Evolutionary conservation across 768 basidiomycete species (phyloP).

Genomic region (Russula compacta): DNA sequence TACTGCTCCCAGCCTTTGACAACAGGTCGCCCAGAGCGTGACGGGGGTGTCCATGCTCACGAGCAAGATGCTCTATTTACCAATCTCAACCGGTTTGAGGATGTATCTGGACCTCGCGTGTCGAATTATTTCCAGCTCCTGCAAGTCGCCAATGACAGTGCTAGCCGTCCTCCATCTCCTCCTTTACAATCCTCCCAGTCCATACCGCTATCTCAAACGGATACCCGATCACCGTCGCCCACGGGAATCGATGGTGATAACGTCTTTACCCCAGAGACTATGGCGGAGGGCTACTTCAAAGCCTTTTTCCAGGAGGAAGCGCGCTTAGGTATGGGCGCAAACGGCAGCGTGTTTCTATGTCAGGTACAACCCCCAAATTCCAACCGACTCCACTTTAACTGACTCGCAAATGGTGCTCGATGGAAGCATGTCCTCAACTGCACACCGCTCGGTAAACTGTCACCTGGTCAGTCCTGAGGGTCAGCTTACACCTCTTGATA

Average conservation of each 20-base stretch:
- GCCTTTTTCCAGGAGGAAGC: constrained; percentile 89
- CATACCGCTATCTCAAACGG: constrained; percentile 23
- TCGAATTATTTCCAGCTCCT: constrained; percentile 78
- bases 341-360: constrained; percentile 83
- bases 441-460: constrained; percentile 62
- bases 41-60: constrained; percentile 25
- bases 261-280: constrained; percentile 56
- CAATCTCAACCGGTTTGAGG: constrained; percentile 15
- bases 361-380: constrained; percentile 42
- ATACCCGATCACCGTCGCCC: constrained; percentile 22
- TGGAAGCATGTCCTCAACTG: constrained; percentile 76
- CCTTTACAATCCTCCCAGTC: constrained; percentile 20
- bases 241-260: not conserved
- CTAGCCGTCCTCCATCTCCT: constrained; percentile 45
- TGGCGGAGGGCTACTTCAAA: constrained; percentile 90
- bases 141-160: constrained; percentile 59
- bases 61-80: constrained; percentile 23
- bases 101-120: constrained; percentile 36
- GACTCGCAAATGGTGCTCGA: not conserved
- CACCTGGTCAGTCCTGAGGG: not conserved
- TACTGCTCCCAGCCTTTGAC: constrained; percentile 63
- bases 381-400: not conserved
- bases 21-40: constrained; percentile 22
- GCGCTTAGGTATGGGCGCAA: constrained; percentile 89
- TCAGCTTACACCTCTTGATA: constrained; percentile 1